Evolutionary conservation across 2,329 filamentous ascomycete genomes (phyloP), one percentile per base, ranked within the genome.

Genomic region (Pseudocercospora pini-densiflorae): DNA sequence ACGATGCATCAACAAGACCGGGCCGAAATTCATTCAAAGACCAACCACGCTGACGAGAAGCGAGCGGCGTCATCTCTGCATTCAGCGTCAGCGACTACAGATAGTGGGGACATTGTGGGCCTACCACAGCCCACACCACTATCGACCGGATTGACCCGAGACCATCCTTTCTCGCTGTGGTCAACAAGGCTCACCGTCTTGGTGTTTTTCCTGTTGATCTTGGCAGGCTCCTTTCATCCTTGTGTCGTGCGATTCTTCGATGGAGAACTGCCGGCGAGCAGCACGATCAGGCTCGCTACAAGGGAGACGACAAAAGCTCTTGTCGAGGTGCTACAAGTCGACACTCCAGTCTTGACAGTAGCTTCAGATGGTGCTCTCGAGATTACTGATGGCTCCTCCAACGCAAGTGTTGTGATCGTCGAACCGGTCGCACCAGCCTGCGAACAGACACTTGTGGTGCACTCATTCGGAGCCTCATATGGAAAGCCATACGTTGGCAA

Each of bases 381-480:
- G 77, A 77, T 67, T 79, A 81, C 71, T 72, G 79, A 60, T 78
- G 77, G 60, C 66, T 75, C 66, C 31, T 70, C 66, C 62, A 70
- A 66, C 61, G 74, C 69, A 69, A 75, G 61, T 69, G 68, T 53
- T 70, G 71, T 49, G 70, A 71, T 74, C 21, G 68, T 74, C 9
- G 33, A 16, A 68, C 71, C 27, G 72, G 70, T 27, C 57, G 66
- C 68, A n/a, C 70, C 74, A 54, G 75, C 79, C 58, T 88, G 86
- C 74, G 79, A 85, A 51, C 75, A 88, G 45, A 78, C 86, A n/a
- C 78, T 94, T 63, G 91, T 93, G 87, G 81, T 88, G 2, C 85
- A 93, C 78, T 84, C 86, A 0, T 94, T 94, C 81, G 90, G 82
- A 10, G 86, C 81, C 68, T 93, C 90, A 69, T 94, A 93, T 76